A percentile compares a stretch with the other conserved stretches of the same genome.
phyloP scores from a whole-genome alignment of 1,284 basidiomycete species.

The Earliella scabrosa region DNA sequence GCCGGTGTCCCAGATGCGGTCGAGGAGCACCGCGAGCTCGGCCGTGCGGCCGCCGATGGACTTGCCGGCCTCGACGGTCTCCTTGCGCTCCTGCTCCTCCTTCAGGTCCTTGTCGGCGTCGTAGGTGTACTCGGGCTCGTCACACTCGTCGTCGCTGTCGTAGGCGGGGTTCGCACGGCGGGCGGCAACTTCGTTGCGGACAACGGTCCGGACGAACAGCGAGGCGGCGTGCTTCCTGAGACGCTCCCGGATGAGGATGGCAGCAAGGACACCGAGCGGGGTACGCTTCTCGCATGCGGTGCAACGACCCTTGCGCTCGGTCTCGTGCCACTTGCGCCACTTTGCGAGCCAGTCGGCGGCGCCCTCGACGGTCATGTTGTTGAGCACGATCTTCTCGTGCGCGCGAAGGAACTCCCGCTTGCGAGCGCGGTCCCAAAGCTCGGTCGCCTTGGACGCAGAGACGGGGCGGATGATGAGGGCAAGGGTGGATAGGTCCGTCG shows the following conservation, averaged over 20 bases:
- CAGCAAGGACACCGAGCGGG: constrained; percentile 56
- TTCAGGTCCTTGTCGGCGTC: constrained; percentile 39
- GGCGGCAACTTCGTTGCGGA: constrained; percentile 30
- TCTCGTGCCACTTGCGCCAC: constrained; percentile 38
- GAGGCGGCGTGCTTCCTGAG: constrained; percentile 52
- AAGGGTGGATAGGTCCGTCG: constrained; percentile 58
- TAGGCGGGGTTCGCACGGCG: constrained; percentile 17
- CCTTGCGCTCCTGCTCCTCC: constrained; percentile 44
- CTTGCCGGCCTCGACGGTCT: constrained; percentile 58
- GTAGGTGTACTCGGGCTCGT: constrained; percentile 29
- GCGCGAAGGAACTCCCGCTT: constrained; percentile 42
- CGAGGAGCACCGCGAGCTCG: constrained; percentile 56
- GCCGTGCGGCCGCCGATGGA: constrained; percentile 63
- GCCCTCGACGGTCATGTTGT: constrained; percentile 50
- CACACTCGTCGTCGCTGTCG: constrained; percentile 31
- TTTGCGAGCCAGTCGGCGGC: constrained; percentile 47
- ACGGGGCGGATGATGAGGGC: constrained; percentile 55
- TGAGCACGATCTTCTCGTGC: constrained; percentile 60
- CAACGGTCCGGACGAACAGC: constrained; percentile 55
- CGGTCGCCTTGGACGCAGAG: constrained; percentile 41
- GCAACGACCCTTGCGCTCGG: constrained; percentile 36
- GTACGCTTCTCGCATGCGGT: constrained; percentile 39
- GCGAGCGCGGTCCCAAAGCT: constrained; percentile 37
- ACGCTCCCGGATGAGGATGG: constrained; percentile 50
- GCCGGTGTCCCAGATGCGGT: constrained; percentile 51